Percentiles rank a stretch among this genome's conserved stretches.
Evolutionary conservation across 78 protist species (phyloP).

Genomic region (Acrasis kona): DNA sequence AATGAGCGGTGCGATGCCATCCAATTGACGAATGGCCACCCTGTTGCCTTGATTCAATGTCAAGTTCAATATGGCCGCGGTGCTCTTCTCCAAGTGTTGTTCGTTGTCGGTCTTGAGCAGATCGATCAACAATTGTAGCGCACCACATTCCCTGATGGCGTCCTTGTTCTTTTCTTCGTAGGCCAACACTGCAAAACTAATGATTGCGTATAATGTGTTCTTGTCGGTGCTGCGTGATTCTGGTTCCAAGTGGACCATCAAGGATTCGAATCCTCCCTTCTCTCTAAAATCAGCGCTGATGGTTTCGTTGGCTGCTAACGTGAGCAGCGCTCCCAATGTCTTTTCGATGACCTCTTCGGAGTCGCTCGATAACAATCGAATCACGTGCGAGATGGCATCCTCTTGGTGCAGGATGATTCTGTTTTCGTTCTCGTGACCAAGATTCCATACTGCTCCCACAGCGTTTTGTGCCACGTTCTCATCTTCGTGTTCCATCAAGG

Average conservation of each 20-base stretch:
- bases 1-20: constrained; percentile 12
- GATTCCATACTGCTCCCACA: neutral
- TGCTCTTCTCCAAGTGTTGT: constrained; percentile 4
- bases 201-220: neutral
- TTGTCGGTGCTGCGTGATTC: neutral
- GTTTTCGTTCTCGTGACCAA: neutral
- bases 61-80: constrained; percentile 30
- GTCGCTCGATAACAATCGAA: neutral
- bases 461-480: neutral
- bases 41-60: constrained; percentile 19
- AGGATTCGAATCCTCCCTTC: neutral
- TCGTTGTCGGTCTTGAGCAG: neutral
- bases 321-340: neutral
- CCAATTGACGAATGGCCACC: constrained; percentile 6
- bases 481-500: neutral
- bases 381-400: neutral
- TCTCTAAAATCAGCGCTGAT: neutral
- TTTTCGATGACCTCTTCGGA: neutral
- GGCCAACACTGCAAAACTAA: neutral
- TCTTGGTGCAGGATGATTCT: neutral
- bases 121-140: neutral
- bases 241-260: neutral
- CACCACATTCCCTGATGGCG: constrained; percentile 6
- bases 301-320: neutral
- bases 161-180: constrained; percentile 18